Percentiles rank a stretch among this genome's conserved stretches.
These are phyloP conservation scores for Pleomassaria siparia DNA, from an alignment of 2,329 filamentous ascomycete species.

Conservation along the genomic window DNA sequence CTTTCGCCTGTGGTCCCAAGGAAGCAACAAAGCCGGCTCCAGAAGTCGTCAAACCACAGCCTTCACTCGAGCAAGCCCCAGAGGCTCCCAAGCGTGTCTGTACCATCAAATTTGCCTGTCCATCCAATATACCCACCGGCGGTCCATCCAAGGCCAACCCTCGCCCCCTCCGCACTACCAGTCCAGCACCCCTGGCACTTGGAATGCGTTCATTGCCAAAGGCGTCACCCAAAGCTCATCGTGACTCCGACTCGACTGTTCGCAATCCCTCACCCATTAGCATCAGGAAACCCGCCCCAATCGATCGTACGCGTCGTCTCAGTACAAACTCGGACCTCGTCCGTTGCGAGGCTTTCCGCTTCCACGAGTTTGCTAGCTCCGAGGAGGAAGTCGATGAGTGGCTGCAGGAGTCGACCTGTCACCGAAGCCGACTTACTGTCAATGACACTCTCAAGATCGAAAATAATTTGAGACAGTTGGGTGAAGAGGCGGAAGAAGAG, in stretches of 20 bases:
- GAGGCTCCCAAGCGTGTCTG: conserved; percentile 57
- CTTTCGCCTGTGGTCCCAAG: conserved; percentile 74
- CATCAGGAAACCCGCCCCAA: conserved; percentile 41
- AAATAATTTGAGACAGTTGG: conserved; percentile 80
- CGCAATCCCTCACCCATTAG: conserved; percentile 51
- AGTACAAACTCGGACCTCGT: conserved; percentile 45
- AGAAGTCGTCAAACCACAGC: conserved; percentile 5
- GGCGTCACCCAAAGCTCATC: conserved; percentile 39
- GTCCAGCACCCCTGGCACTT: conserved; percentile 44
- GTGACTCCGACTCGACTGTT: conserved; percentile 54
- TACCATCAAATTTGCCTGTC: conserved; percentile 74
- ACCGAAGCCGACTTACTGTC: conserved; percentile 75
- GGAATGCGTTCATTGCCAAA: conserved; percentile 34
- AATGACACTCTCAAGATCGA: conserved; percentile 89
- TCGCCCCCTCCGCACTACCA: conserved; percentile 45
- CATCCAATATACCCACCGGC: conserved; percentile 52
- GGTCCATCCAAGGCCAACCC: conserved; percentile 36
- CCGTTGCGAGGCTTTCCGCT: conserved; percentile 61
- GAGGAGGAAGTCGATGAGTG: conserved; percentile 87
- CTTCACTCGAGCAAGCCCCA: conserved; percentile 21
- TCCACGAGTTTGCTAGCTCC: conserved; percentile 91
- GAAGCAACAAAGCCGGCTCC: conserved; percentile 41
- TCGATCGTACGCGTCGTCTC: conserved; percentile 36
- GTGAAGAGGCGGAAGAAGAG: conserved; percentile 89
- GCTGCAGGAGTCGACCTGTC: conserved; percentile 71